phyloP scores from a whole-genome alignment of 805 yeast genomes.

The Spathaspora hagerdaliae region DNA sequence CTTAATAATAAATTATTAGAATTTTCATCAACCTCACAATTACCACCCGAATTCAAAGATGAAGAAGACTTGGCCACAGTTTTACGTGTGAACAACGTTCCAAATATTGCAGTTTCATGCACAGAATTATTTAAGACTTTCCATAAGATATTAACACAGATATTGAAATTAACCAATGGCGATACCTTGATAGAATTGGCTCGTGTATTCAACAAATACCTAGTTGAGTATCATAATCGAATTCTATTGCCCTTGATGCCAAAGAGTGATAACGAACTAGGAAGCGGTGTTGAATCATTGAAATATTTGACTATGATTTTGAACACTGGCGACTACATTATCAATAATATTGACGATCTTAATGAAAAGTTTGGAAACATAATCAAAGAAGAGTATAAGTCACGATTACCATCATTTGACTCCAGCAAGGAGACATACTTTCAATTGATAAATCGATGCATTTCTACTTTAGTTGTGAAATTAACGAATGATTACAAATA shows the following conservation, averaged over 20 bases:
- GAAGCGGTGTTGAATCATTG: constrained; percentile 58
- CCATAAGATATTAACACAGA: constrained; percentile 67
- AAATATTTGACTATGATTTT: constrained; percentile 66
- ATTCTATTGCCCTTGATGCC: constrained; percentile 29
- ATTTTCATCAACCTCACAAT: constrained; percentile 55
- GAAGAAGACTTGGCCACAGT: constrained; percentile 30
- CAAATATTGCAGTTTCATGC: constrained; percentile 77
- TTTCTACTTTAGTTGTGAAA: constrained; percentile 52
- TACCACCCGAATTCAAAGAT: constrained; percentile 38
- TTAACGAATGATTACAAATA: constrained; percentile 58
- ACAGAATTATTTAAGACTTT: constrained; percentile 81
- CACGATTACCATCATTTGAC: constrained; percentile 48
- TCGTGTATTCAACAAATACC: constrained; percentile 60
- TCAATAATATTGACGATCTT: constrained; percentile 71
- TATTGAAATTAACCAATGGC: constrained; percentile 38
- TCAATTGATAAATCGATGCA: constrained; percentile 53
- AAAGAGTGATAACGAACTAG: constrained; percentile 37
- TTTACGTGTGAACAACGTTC: constrained; percentile 43
- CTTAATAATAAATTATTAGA: constrained; percentile 61
- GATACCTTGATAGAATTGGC: constrained; percentile 51
- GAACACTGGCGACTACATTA: constrained; percentile 88
- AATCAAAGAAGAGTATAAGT: constrained; percentile 30
- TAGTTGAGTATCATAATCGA: constrained; percentile 41
- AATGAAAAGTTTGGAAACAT: constrained; percentile 53
- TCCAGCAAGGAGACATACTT: constrained; percentile 52